phyloP scores from a whole-genome alignment of 768 basidiomycete species.

The Suillus plorans region DNA sequence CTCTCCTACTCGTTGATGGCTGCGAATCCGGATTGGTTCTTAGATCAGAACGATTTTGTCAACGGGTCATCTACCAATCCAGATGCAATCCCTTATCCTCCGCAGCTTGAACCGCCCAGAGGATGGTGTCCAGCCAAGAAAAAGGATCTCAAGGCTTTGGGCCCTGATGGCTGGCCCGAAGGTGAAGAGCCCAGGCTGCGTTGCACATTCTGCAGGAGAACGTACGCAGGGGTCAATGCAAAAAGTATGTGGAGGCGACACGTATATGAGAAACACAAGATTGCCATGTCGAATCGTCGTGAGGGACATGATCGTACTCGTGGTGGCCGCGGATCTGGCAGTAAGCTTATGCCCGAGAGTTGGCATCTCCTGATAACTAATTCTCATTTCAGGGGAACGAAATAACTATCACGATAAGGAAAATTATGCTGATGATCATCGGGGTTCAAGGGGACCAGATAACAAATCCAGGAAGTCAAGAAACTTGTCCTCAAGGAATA shows the following conservation, averaged over 20 bases:
- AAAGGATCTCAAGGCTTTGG: slow-evolving; percentile 70
- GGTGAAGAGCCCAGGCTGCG: slow-evolving; percentile 78
- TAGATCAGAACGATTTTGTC: slow-evolving; percentile 64
- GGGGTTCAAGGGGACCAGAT: slow-evolving; percentile 23
- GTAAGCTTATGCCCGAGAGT: slow-evolving; percentile 40
- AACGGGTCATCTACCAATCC: slow-evolving; percentile 45
- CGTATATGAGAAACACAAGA: slow-evolving; percentile 88
- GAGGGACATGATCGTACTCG: slow-evolving; percentile 66
- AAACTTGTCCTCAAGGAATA: slow-evolving; percentile 9
- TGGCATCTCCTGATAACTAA: slow-evolving; percentile 18
- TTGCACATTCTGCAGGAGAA: slow-evolving; percentile 82
- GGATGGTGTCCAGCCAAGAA: slow-evolving; percentile 89
- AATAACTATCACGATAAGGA: slow-evolving; percentile 33
- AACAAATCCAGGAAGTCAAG: slow-evolving; percentile 15
- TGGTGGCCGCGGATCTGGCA: slow-evolving; percentile 57
- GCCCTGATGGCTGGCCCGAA: slow-evolving; percentile 72
- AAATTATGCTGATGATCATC: slow-evolving; percentile 31
- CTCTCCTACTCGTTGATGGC: slow-evolving; percentile 71
- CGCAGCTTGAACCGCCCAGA: slow-evolving; percentile 76
- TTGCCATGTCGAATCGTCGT: slow-evolving; percentile 85
- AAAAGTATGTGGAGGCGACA: slow-evolving; percentile 92
- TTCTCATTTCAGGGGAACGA: slow-evolving; percentile 50
- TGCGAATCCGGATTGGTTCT: slow-evolving; percentile 79
- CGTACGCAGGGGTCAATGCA: slow-evolving; percentile 84
- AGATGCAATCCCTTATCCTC: slow-evolving; percentile 66